These are phyloP conservation scores for Staphylotrichum longicolle DNA, from an alignment of 495 filamentous ascomycete species.

Conservation along the genomic window DNA sequence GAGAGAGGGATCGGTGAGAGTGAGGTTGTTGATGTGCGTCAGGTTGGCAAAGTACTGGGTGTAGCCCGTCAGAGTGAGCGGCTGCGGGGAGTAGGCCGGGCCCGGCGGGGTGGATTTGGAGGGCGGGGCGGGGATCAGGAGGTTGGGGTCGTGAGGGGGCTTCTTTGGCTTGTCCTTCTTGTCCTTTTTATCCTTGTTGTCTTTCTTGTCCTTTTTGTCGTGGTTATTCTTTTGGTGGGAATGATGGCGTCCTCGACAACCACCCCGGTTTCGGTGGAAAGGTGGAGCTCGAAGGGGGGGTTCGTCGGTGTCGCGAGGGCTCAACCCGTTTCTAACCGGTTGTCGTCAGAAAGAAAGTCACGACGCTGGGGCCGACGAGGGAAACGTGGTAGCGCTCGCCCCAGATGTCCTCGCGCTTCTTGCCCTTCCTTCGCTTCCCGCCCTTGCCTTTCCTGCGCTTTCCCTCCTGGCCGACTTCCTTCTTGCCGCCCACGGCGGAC, in stretches of 20 bases:
- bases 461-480: slow-evolving; percentile 39
- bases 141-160: slow-evolving; percentile 51
- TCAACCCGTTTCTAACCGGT: too few species aligned
- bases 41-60: slow-evolving; percentile 94
- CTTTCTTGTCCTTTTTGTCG: slow-evolving; percentile 54
- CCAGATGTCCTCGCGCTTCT: slow-evolving; percentile 54
- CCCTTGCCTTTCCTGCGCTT: slow-evolving; percentile 21
- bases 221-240: slow-evolving; percentile 46
- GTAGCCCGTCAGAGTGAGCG: slow-evolving; percentile 70
- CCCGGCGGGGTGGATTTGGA: slow-evolving; percentile 73
- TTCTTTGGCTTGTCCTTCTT: slow-evolving; percentile 44
- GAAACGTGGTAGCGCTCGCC: slow-evolving; percentile 82
- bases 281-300: slow-evolving; percentile 3
- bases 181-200: slow-evolving; percentile 53
- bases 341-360: too few species aligned
- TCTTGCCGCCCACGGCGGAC: slow-evolving; percentile 30
- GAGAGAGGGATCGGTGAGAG: slow-evolving; percentile 6
- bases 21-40: slow-evolving; percentile 71
- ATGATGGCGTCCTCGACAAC: slow-evolving; percentile 9
- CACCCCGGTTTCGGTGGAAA: neutral
- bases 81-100: slow-evolving; percentile 86
- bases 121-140: slow-evolving; percentile 68
- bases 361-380: slow-evolving; percentile 76
- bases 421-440: slow-evolving; percentile 26
- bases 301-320: too few species aligned